A percentile compares a stretch with the other conserved stretches of the same genome.
phyloP scores from a whole-genome alignment of 2,329 filamentous ascomycete genomes.

The Penicillium vulpinum region DNA sequence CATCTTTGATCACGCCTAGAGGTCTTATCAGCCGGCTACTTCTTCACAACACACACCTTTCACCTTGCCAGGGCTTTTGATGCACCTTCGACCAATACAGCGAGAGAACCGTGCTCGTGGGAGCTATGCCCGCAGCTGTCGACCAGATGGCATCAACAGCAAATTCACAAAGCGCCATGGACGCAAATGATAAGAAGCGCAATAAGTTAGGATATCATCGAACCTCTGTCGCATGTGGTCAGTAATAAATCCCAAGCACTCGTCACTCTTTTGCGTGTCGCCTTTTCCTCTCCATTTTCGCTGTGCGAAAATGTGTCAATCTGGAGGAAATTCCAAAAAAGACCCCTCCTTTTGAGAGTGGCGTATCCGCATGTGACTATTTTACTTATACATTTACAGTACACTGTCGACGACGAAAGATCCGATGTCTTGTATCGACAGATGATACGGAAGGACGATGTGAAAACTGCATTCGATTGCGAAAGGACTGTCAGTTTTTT shows the following conservation, averaged over 20 bases:
- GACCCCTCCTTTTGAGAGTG: background rate
- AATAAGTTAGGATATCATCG: slow-evolving; percentile 96
- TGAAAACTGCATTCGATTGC: slow-evolving; percentile 87
- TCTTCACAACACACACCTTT: background rate
- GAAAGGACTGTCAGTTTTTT: slow-evolving; percentile 91
- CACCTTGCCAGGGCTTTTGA: slow-evolving; percentile 21
- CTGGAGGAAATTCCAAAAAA: background rate
- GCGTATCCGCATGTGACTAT: slow-evolving; percentile 5
- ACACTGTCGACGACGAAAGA: slow-evolving; percentile 90
- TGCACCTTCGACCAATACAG: slow-evolving; percentile 25
- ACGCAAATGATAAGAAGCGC: slow-evolving; percentile 63
- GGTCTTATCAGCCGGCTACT: background rate
- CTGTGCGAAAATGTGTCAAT: background rate
- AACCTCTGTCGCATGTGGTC: slow-evolving; percentile 93
- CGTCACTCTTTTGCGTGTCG: background rate
- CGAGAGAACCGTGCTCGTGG: slow-evolving; percentile 23
- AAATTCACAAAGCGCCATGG: slow-evolving; percentile 39
- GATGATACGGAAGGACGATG: slow-evolving; percentile 75
- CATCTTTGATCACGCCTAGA: slow-evolving; percentile 5
- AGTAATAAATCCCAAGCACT: slow-evolving; percentile 46
- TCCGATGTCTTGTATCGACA: slow-evolving; percentile 77
- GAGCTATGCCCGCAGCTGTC: slow-evolving; percentile 43
- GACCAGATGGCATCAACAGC: slow-evolving; percentile 36
- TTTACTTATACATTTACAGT: slow-evolving; percentile 55
- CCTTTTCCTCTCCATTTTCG: background rate